phyloP scores from a whole-genome alignment of 2,329 filamentous ascomycete species.

The Pseudovirgaria hyperparasitica region DNA sequence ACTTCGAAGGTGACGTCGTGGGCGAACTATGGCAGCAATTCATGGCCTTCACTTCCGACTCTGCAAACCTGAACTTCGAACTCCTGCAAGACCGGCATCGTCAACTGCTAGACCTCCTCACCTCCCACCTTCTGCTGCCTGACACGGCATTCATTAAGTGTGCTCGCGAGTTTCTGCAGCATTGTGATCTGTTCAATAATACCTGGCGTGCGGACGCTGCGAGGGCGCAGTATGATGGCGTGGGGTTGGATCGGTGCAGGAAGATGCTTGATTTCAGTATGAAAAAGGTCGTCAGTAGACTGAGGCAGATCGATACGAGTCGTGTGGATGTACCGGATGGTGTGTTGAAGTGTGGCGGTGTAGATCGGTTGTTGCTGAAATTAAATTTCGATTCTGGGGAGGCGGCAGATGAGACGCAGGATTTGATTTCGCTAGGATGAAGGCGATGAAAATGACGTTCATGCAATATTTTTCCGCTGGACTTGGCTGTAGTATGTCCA shows the following conservation, averaged over 20 bases:
- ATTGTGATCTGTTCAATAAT: slow-evolving; percentile 73
- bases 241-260: slow-evolving; percentile 55
- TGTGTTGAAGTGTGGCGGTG: slow-evolving; percentile 60
- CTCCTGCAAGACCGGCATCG: slow-evolving; percentile 69
- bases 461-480: too few relatives aligned
- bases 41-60: slow-evolving; percentile 24
- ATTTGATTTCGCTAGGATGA: too few relatives aligned
- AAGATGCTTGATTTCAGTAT: slow-evolving; percentile 54
- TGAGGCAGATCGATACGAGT: slow-evolving; percentile 48
- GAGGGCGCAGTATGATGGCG: slow-evolving; percentile 70
- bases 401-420: slow-evolving; percentile 16
- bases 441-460: too few relatives aligned
- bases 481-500: too few relatives aligned
- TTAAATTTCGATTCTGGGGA: slow-evolving; percentile 46
- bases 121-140: slow-evolving; percentile 53
- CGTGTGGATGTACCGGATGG: slow-evolving; percentile 35
- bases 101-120: slow-evolving; percentile 58
- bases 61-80: slow-evolving; percentile 31
- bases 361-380: slow-evolving; percentile 85
- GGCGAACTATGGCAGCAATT: slow-evolving; percentile 71
- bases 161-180: slow-evolving; percentile 53
- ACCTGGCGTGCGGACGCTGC: slow-evolving; percentile 64
- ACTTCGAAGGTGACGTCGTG: slow-evolving; percentile 83
- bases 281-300: slow-evolving; percentile 43
- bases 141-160: slow-evolving; percentile 49